Evolutionary conservation across 345 rosid species (phyloP), one percentile per base, ranked within the genome.

Genomic region (Ceriops decandra): DNA sequence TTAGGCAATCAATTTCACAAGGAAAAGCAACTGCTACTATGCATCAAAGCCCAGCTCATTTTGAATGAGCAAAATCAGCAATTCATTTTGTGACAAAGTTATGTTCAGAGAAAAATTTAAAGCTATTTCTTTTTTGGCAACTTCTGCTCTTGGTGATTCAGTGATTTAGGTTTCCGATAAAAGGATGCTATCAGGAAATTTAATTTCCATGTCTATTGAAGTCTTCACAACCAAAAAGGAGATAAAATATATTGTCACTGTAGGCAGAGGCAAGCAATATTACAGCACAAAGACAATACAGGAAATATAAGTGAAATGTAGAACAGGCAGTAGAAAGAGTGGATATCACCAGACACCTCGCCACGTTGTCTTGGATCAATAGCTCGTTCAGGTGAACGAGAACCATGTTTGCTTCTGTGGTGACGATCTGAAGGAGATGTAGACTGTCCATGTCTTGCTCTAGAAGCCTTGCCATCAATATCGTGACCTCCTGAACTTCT

Each of bases 311-410:
- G 51, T 35, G 15, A 19, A 63, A 68, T n/a, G 38, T 32, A 54
- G 57, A 60, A 24, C 59, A 28, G 35, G 47, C 42, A 68, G n/a
- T 47, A 51, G 60, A 62, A 68, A 74, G 74, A 68, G 52, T 74
- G 65, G 77, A 73, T 75, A 79, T 81, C 76, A 85, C 69, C 78
- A 78, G 78, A 74, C 75, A 91, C 98, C 97, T 93, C 89, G 35
- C 83, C 83, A 56, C 56, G 86, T 52, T 79, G 77, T 77, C 84
- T 79, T 36, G 65, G 75, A 77, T 74, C 82, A 71, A 74, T 69
- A 60, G 68, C 74, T 59, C 72, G 70, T 47, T 2, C 74, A 3
- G 95, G 91, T 1, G 96, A 90, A 49, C 38, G 76, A 62, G 95
- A 89, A 68, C 86, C 82, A 42, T 68, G 90, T 67, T 83, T 77